Evolutionary conservation across 345 rosid genomes (phyloP), one percentile per base, ranked within the genome.

Genomic region (Lepidium didymum): DNA sequence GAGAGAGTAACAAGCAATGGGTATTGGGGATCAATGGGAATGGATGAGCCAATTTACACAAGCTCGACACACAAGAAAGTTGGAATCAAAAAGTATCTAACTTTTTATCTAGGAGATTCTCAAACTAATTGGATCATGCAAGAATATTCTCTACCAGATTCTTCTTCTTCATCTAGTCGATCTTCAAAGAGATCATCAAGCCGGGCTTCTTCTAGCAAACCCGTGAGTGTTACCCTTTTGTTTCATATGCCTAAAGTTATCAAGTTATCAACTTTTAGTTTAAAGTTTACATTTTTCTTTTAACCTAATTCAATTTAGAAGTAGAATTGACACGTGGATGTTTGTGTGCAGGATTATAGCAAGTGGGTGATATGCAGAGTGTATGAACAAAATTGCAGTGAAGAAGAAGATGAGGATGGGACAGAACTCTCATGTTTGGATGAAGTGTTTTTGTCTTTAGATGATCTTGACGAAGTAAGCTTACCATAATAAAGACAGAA

Each of bases 341-440:
- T 50, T n/a, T 69, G 16, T 41, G 70, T 80, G 55, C 83, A 88
- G 97, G 98, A 88, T 64, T 75, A 75, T 58, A 90, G 87, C 74
- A 87, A 79, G 68, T 93, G 97, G 98, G 97, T 88, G 18, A 62
- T 93, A 11, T 90, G 98, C 77, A 82, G 96, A 70, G 98, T 93
- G 43, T 83, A 84, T 43, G 94, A 93, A 72, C 68, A 82, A 23
- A 74, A 54, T n/a, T 55, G 72, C 23, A 66, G 72, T 9, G 73
- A 73, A 21, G 83, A 77, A 4, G 88, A 78, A 6, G 74, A 74
- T 31, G 90, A 79, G 4, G 85, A 80, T 55, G 87, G 83, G 59
- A 63, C 78, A n/a, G 94, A 88, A 59, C 90, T 93, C 10, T 93
- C 98, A 15, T 88, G 97, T 69, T 81, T 93, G 77, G 98, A 90